These are phyloP conservation scores for Dictyostelium citrinum DNA, from an alignment of 78 protist genomes.

Conservation along the genomic window DNA sequence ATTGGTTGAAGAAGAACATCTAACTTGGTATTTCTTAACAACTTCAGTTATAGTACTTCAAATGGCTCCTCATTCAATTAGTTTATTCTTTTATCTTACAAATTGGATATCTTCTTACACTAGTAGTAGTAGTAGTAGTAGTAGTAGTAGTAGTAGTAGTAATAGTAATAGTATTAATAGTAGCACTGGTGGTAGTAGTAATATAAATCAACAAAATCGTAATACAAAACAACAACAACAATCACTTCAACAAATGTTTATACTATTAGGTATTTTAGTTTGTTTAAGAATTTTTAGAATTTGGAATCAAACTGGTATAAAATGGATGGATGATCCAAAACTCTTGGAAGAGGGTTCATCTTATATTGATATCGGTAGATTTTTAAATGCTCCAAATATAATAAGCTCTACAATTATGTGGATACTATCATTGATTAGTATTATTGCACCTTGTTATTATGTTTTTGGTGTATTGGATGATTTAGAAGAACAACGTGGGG, in stretches of 20 bases:
- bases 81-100: slow-evolving; percentile 22
- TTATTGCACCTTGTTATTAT: slow-evolving; percentile 31
- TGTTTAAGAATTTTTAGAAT: slow-evolving; percentile 59
- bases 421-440: slow-evolving; percentile 10
- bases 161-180: background rate
- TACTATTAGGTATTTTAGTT: slow-evolving; percentile 39
- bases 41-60: slow-evolving; percentile 59
- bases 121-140: background rate
- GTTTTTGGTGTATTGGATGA: slow-evolving; percentile 35
- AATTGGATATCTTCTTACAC: background rate
- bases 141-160: background rate
- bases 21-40: slow-evolving; percentile 65
- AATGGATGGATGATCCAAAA: slow-evolving; percentile 75
- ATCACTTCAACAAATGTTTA: slow-evolving; percentile 5
- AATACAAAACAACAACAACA: background rate
- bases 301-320: slow-evolving; percentile 85
- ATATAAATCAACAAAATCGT: background rate
- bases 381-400: background rate
- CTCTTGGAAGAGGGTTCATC: background rate
- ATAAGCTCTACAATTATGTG: background rate
- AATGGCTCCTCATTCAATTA: slow-evolving; percentile 42
- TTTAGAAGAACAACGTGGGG: slow-evolving; percentile 31
- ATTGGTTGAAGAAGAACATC: slow-evolving; percentile 86
- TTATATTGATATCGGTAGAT: slow-evolving; percentile 56
- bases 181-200: background rate